Base-by-base conservation (phyloP, 352 stramenopile species). In the Phytophthora pluvialis region DNA sequence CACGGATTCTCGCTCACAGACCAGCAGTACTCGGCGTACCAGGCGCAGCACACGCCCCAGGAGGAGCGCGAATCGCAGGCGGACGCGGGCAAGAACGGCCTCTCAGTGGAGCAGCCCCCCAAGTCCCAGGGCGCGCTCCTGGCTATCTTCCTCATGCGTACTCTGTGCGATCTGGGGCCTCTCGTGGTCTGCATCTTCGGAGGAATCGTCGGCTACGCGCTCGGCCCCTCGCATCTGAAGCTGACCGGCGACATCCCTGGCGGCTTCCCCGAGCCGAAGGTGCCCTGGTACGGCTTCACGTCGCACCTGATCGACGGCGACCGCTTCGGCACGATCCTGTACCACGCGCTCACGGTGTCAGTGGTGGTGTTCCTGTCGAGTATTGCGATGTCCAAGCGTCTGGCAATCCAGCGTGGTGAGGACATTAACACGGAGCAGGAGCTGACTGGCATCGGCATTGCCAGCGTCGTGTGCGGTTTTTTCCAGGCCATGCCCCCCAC, bases 321-420 rank as follows among this genome's bases (percentile, higher is more conserved):
- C 49, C 59, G 59, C 21, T 60, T 67, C 40, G 59, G 59, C 31
- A 67, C 59, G 18, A 67, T 67, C 40, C 21, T 67, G 4, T 67
- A 67, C 16, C 40, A 67, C 16, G 49, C 59, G 1, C 12, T 38
- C 13, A 60, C 59, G 7, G 59, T 60, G 43, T 67, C 59, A 0
- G 53, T 60, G 10, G 59, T 67, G 31, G 59, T 67, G 9, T 67
- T 67, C 40, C 49, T 67, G 33, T 67, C 48, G 11, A 67, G 59
- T 67, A 60, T 67, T 49, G 59, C 59, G 7, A 67, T 67, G 59
- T 49, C 59, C 33, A 67, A 67, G 40, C 59, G 59, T 31, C 48
- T 67, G 7, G 59, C 49, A 51, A 67, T 67, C 31, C 40, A 67
- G 15, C 49, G 50, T 38, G 59, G 49, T 4, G 50, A 67, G 21